phyloP scores from a whole-genome alignment of 305 asterid genomes.

The Fraxinus velutina region DNA sequence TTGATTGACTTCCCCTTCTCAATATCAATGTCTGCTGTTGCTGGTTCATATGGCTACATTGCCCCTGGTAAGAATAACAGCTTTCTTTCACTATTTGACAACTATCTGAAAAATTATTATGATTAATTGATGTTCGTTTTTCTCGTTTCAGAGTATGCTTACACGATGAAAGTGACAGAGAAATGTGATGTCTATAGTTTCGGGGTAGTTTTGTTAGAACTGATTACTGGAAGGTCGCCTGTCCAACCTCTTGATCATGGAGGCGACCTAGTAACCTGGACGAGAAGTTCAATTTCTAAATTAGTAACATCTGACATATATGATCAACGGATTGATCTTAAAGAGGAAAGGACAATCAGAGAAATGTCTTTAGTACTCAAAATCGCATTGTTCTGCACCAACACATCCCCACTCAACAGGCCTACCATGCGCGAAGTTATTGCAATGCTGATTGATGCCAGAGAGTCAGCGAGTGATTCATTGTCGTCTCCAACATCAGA shows the following conservation, averaged over 20 bases:
- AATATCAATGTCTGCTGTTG: conserved; percentile 85
- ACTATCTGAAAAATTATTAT: not conserved
- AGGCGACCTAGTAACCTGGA: conserved; percentile 75
- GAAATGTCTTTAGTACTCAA: conserved; percentile 82
- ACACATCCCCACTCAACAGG: conserved; percentile 65
- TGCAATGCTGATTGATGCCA: conserved; percentile 63
- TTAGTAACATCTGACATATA: conserved; percentile 40
- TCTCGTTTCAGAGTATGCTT: conserved; percentile 68
- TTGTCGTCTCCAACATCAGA: conserved; percentile 66
- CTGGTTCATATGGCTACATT: conserved; percentile 89
- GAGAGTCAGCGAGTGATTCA: conserved; percentile 42
- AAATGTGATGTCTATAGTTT: conserved; percentile 84
- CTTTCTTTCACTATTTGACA: not conserved
- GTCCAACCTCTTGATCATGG: conserved; percentile 85
- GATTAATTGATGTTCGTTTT: not conserved
- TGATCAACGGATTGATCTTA: conserved; percentile 63
- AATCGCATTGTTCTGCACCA: conserved; percentile 80
- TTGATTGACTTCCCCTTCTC: conserved; percentile 63
- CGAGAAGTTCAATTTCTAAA: conserved; percentile 52
- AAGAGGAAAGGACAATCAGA: conserved; percentile 38
- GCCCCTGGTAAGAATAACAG: conserved; percentile 62
- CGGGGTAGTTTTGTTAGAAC: conserved; percentile 77
- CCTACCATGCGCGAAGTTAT: conserved; percentile 87
- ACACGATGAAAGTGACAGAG: conserved; percentile 91
- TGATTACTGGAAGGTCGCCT: conserved; percentile 74